A percentile compares a stretch with the other conserved stretches of the same genome.
Evolutionary conservation across 2,329 filamentous ascomycete species (phyloP).

Genomic region (Coniochaeta pulveracea): DNA sequence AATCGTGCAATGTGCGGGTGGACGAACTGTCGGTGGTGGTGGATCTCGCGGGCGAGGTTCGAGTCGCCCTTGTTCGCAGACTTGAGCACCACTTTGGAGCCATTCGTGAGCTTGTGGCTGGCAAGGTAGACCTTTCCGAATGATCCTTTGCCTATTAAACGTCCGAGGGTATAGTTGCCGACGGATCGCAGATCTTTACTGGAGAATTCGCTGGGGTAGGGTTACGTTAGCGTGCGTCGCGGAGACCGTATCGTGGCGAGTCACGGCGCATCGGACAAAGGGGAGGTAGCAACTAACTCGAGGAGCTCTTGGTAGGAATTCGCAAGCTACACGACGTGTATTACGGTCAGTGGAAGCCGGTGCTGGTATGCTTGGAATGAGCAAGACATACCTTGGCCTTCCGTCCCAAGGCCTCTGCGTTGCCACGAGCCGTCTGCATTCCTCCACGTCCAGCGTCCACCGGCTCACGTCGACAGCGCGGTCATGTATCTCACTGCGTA

Average conservation of each 20-base stretch:
- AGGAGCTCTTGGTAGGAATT: constrained; percentile 94
- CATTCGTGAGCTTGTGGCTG: constrained; percentile 94
- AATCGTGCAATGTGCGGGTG: constrained; percentile 94
- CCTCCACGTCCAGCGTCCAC: constrained; percentile 20
- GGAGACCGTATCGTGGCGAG: too few species aligned
- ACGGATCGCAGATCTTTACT: constrained; percentile 84
- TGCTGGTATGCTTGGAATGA: background rate
- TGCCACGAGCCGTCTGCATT: constrained; percentile 44
- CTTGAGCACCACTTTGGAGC: constrained; percentile 97
- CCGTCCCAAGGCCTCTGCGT: constrained; percentile 46
- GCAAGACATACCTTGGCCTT: constrained; percentile 43
- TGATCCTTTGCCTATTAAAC: constrained; percentile 90
- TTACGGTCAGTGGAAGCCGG: constrained; percentile 6
- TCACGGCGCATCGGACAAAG: background rate
- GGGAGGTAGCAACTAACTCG: constrained; percentile 51
- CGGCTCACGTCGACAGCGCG: too few species aligned
- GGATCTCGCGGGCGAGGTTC: constrained; percentile 93
- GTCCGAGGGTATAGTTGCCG: constrained; percentile 87
- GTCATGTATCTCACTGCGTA: too few species aligned
- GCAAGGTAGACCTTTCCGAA: constrained; percentile 98
- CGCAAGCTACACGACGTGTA: constrained; percentile 56
- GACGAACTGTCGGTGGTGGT: constrained; percentile 95
- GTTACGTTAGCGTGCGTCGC: constrained; percentile 6
- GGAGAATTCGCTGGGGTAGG: constrained; percentile 67
- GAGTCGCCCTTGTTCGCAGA: constrained; percentile 92